Base-by-base conservation (phyloP, 2,329 filamentous ascomycete genomes). In the Fusarium humuli region DNA sequence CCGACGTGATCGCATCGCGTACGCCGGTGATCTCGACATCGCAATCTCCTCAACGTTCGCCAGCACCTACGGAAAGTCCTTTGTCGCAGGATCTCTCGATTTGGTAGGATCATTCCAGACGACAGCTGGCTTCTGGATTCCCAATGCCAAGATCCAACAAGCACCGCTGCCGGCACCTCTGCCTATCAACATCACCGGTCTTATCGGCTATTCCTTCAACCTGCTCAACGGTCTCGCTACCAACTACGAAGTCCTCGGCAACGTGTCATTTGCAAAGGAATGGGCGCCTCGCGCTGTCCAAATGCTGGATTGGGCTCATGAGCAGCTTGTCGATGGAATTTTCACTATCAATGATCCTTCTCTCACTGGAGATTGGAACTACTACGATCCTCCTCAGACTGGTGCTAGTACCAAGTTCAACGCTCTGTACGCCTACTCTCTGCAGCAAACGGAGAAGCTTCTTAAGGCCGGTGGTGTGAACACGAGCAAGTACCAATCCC, bases 391-490 rank as follows among this genome's bases (percentile, higher is more conserved):
- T 3, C 8, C 56, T 0, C 59, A 62, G 11, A 62, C 18, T 2
- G 59, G 56, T 0, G 59, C 56, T 0, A 61, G 59, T 12, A 30
- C 59, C 4, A 62, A 61, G 20, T 61, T 61, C 23, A 61, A 61
- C 8, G 13, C 59, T 0, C 14, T 61, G 1, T 61, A 61, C 12
- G 45, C 56, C 0, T 61, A 61, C 14, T 50, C 45, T 11, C n/a
- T 61, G 0, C 59, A 61, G 0, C 37, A 52, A 18, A 52, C 56
- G 0, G 29, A 45, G 16, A 40, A 13, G 2, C 2, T 32, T 10
- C 48, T 61, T 1, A 27, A 52, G 14, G 56, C 5, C 2, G 56
- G 29, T 6, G 56, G 59, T 0, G 7, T 53, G 1, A 20, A 30
- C 6, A 52, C 37, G 0, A 12, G 18, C 3, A 32, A 52, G 2